These are phyloP conservation scores for Naegleria lovaniensis DNA, from an alignment of 208 protist genomes.

Conservation along the genomic window DNA sequence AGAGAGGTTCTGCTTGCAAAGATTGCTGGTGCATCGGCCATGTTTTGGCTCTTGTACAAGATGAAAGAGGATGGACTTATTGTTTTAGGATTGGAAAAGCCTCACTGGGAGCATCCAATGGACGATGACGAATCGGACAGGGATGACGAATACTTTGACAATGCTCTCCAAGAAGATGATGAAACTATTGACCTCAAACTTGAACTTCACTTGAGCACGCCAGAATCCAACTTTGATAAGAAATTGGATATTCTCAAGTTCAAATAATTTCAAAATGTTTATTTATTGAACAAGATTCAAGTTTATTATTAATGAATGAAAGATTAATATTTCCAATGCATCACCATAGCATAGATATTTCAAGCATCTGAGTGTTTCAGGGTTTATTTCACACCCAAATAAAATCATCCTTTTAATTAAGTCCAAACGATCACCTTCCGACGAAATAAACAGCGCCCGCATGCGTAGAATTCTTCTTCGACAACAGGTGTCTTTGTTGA, in stretches of 20 bases:
- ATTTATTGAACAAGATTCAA: no score
- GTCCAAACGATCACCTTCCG: no score
- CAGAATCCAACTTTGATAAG: background rate
- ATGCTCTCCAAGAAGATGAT: background rate
- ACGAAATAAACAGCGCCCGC: no score
- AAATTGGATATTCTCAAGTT: background rate
- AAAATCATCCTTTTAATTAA: no score
- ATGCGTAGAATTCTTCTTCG: no score
- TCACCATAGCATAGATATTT: no score
- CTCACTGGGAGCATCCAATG: slow-evolving; percentile 16
- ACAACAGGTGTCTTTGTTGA: no score
- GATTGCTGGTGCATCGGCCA: background rate
- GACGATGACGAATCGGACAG: background rate
- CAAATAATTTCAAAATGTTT: background rate
- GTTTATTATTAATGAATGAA: no score
- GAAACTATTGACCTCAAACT: background rate
- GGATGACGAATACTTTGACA: slow-evolving; percentile 1
- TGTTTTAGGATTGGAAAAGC: background rate
- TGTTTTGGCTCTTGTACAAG: background rate
- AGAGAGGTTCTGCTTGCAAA: background rate
- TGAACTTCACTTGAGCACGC: background rate
- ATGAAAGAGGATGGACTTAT: background rate
- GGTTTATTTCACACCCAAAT: no score
- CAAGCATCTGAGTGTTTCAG: no score
- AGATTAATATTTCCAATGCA: no score